Conservation (phyloP, 2,329 filamentous ascomycete genomes). For the Arthrobotrys sphaeroides region DNA sequence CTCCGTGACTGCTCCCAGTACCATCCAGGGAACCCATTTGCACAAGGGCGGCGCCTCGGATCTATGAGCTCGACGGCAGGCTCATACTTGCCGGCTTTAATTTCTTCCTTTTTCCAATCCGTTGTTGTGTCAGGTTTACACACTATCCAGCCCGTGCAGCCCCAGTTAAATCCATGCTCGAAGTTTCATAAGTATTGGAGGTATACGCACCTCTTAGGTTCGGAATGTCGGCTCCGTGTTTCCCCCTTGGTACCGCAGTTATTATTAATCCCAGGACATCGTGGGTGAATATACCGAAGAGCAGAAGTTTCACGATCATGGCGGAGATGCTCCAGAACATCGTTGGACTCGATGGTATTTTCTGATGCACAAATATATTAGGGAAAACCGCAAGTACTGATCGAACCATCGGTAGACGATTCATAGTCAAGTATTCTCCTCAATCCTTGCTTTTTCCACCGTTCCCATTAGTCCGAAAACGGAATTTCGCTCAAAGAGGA, state of each 20-base stretch:
- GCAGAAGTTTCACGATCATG: neutral
- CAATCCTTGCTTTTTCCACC: neutral
- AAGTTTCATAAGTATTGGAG: neutral
- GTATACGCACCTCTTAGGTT: conserved; percentile 16
- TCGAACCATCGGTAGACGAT: too few species aligned
- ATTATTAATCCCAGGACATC: neutral
- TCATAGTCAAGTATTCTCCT: too few species aligned
- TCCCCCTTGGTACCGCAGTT: conserved; percentile 3
- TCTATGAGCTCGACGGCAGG: neutral
- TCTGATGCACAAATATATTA: too few species aligned
- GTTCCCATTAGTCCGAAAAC: neutral
- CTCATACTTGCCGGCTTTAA: neutral
- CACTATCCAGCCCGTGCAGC: neutral
- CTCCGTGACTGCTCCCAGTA: conserved; percentile 31
- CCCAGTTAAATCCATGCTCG: neutral
- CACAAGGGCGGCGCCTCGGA: neutral
- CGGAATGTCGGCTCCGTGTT: neutral
- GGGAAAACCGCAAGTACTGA: too few species aligned
- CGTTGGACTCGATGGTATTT: neutral
- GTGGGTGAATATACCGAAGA: neutral
- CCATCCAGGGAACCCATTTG: conserved; percentile 3
- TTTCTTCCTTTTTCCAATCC: neutral
- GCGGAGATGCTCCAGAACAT: neutral
- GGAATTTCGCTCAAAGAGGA: neutral
- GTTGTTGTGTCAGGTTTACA: neutral